A percentile compares a stretch with the other conserved stretches of the same genome.
These are phyloP conservation scores for Graphilbum fragrans DNA, from an alignment of 2,329 filamentous ascomycete species.

Conservation along the genomic window DNA sequence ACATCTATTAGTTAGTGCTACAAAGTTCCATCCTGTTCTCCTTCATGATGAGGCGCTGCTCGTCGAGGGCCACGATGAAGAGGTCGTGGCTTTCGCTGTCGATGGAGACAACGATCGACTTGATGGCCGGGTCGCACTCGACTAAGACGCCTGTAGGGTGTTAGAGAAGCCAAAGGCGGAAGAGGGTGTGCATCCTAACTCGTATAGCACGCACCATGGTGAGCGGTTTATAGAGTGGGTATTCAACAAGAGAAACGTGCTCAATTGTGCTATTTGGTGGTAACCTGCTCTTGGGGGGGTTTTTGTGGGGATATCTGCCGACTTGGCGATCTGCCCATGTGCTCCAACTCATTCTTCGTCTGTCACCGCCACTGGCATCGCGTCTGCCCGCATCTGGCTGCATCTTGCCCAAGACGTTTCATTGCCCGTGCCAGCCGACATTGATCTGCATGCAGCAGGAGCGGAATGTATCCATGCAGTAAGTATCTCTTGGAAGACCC, in stretches of 20 bases:
- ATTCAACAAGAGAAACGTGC: conserved; percentile 3
- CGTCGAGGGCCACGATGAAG: conserved; percentile 71
- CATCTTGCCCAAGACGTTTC: too few relatives aligned
- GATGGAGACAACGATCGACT: conserved; percentile 71
- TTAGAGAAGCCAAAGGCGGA: neutral
- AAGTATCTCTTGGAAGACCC: too few relatives aligned
- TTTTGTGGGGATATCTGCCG: too few relatives aligned
- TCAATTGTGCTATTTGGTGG: neutral
- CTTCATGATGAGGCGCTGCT: conserved; percentile 63
- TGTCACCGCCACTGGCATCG: too few relatives aligned
- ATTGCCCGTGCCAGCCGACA: too few relatives aligned
- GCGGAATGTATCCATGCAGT: too few relatives aligned
- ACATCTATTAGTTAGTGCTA: conserved; percentile 60
- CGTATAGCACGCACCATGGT: conserved; percentile 12
- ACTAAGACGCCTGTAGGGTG: conserved; percentile 50
- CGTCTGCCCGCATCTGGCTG: too few relatives aligned
- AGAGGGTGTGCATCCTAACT: neutral
- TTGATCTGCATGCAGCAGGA: too few relatives aligned
- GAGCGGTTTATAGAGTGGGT: neutral
- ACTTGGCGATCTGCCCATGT: too few relatives aligned
- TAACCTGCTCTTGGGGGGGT: too few relatives aligned
- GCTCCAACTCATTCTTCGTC: too few relatives aligned
- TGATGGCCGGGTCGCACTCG: conserved; percentile 78
- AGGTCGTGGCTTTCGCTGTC: conserved; percentile 58
- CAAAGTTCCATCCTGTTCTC: conserved; percentile 57